phyloP scores from a whole-genome alignment of 2,329 filamentous ascomycete species.

The Onygenales sp. region DNA sequence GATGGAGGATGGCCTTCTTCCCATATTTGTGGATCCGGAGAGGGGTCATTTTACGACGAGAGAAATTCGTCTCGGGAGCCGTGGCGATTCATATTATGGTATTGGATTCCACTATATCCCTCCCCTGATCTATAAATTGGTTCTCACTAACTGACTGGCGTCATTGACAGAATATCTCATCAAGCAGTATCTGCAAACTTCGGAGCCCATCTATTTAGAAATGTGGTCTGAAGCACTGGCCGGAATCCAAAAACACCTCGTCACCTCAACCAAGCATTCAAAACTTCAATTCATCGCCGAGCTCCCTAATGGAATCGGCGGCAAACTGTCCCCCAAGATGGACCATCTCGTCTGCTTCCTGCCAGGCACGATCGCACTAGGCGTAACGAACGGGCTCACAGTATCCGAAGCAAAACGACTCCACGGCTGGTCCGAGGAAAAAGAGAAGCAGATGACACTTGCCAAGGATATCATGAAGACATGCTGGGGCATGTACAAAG shows the following conservation, averaged over 20 bases:
- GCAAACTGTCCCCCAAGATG: constrained; percentile 74
- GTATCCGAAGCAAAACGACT: constrained; percentile 65
- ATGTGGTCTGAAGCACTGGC: constrained; percentile 84
- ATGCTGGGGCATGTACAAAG: constrained; percentile 96
- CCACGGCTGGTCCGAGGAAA: constrained; percentile 62
- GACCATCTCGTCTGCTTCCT: constrained; percentile 97
- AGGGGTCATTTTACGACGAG: constrained; percentile 68
- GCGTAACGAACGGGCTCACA: constrained; percentile 67
- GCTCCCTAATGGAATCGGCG: constrained; percentile 61
- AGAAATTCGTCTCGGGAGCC: constrained; percentile 88
- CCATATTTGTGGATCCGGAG: constrained; percentile 79
- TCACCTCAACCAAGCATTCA: constrained; percentile 75
- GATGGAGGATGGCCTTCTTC: constrained; percentile 70
- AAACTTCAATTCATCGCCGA: constrained; percentile 87
- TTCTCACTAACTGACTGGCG: neutral
- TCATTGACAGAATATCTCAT: constrained; percentile 68
- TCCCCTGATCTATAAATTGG: neutral
- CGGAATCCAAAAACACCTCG: constrained; percentile 81
- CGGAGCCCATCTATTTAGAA: constrained; percentile 75
- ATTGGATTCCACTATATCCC: constrained; percentile 9
- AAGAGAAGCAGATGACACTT: constrained; percentile 79
- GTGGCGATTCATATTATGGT: constrained; percentile 92
- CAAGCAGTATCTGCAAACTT: constrained; percentile 95
- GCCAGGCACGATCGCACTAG: constrained; percentile 89
- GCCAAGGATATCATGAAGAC: constrained; percentile 90